phyloP scores from a whole-genome alignment of 305 asterid genomes.

The Lippia alba region DNA sequence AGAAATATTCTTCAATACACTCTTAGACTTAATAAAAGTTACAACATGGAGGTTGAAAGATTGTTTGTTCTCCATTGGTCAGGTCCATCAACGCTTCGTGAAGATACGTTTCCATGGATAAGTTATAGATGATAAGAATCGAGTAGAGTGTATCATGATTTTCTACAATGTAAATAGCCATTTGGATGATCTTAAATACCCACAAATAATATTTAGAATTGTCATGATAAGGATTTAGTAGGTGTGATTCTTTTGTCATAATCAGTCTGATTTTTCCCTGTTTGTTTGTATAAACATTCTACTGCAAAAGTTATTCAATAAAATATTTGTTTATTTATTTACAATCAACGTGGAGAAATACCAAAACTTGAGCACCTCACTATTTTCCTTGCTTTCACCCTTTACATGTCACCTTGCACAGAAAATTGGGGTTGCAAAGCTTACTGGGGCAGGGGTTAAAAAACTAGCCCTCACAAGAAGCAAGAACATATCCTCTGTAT shows the following conservation, averaged over 20 bases:
- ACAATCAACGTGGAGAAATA: slow-evolving; percentile 9
- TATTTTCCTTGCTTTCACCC: slow-evolving; percentile 17
- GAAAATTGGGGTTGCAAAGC: slow-evolving; percentile 38
- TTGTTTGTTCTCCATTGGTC: slow-evolving; percentile 31
- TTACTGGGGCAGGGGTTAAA: neutral
- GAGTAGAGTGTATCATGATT: slow-evolving; percentile 13
- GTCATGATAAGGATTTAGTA: slow-evolving; percentile 28
- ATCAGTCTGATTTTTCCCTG: slow-evolving; percentile 27
- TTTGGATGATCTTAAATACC: slow-evolving; percentile 35
- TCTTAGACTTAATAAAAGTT: neutral
- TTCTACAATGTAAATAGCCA: slow-evolving; percentile 36
- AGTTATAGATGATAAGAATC: slow-evolving; percentile 19
- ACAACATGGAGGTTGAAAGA: neutral
- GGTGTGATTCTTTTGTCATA: slow-evolving; percentile 26
- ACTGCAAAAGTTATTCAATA: slow-evolving; percentile 5
- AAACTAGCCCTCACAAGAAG: neutral
- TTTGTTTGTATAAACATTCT: slow-evolving; percentile 36
- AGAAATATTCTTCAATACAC: slow-evolving; percentile 7
- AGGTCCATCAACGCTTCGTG: slow-evolving; percentile 56
- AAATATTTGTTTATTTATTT: neutral
- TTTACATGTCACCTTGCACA: neutral
- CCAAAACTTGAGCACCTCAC: slow-evolving; percentile 32
- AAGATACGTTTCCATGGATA: slow-evolving; percentile 22
- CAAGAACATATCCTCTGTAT: neutral
- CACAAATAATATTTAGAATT: slow-evolving; percentile 38